Evolutionary conservation across 305 asterid genomes (phyloP), one percentile per base, ranked within the genome.

Genomic region (Plantago coronopus): DNA sequence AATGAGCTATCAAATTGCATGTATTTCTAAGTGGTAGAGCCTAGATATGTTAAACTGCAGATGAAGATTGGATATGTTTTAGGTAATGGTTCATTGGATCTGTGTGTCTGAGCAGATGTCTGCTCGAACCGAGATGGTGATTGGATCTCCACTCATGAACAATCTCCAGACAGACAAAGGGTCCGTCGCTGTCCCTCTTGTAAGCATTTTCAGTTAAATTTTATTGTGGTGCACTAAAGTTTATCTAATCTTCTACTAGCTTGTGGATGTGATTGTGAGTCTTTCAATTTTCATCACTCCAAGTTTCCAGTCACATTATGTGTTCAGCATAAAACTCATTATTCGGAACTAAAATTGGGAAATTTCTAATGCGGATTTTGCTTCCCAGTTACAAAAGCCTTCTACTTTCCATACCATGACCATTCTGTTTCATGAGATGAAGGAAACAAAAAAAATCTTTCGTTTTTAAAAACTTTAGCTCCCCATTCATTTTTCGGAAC

Each of bases 151-250:
- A 51, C 29, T 22, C 37, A 50, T 12, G 17, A 17, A 23, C 3
- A 23, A 15, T 15, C n/a, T 53, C 25, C 20, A 15, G 40, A 37
- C 42, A 53, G 42, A 23, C 58, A 53, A 53, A 23, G 18, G 5
- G 18, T 23, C 25, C 40, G 58, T 40, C 14, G n/a, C 10, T 9
- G 56, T 49, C 53, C 53, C 23, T 47, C 11, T 17, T 47, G 2
- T 19, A 49, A 3, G 34, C 5, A 19, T 16, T n/a, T 49, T 49
- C 17, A 16, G 2, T 20, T 49, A 31, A 51, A 51, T 51, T 4
- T 21, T 51, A 51, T 38, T 51, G 57, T 51, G n/a, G 15, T 22
- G 57, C 29, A 51, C 57, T 51, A 51, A 23, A 53, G 42, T 19
- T 53, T 23, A 37, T 53, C 58, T 53, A 53, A 23, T 16, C 40